phyloP scores from a whole-genome alignment of 2,329 filamentous ascomycete genomes.

The Botryotinia globosa region DNA sequence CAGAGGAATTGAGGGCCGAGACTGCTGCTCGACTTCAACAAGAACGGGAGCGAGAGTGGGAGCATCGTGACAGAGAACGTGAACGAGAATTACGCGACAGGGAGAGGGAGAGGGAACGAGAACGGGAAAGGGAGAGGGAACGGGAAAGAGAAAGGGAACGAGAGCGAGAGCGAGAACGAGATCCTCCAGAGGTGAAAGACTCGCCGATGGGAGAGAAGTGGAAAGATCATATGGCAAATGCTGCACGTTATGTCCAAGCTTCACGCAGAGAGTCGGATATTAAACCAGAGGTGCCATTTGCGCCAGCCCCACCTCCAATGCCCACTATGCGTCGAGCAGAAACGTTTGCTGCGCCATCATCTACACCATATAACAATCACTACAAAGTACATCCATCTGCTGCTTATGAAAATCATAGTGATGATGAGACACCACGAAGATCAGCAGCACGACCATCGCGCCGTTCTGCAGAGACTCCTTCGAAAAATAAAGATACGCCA shows the following conservation, averaged over 20 bases:
- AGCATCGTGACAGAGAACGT: constrained; percentile 4
- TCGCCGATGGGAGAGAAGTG: constrained; percentile 30
- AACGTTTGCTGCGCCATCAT: constrained; percentile 31
- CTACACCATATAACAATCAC: constrained; percentile 29
- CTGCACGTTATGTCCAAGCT: constrained; percentile 37
- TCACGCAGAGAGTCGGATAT: constrained; percentile 27
- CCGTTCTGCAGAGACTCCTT: constrained; percentile 31
- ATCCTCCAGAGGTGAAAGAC: constrained; percentile 17
- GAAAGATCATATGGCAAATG: constrained; percentile 31
- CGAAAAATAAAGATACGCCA: constrained; percentile 25
- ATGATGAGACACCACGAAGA: constrained; percentile 36
- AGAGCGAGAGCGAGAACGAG: constrained; percentile 14
- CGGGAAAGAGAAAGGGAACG: background rate
- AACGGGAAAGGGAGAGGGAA: background rate
- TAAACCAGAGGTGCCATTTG: constrained; percentile 18
- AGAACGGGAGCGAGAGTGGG: constrained; percentile 20
- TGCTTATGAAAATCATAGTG: constrained; percentile 24
- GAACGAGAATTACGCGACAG: background rate
- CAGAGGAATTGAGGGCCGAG: constrained; percentile 29
- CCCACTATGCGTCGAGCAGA: constrained; percentile 34
- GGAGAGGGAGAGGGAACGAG: background rate
- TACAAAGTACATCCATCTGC: constrained; percentile 27
- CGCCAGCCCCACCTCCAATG: constrained; percentile 21
- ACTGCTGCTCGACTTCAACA: constrained; percentile 11
- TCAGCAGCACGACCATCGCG: constrained; percentile 33